Evolutionary conservation across 768 basidiomycete genomes (phyloP), one percentile per base, ranked within the genome.

Genomic region (Naganishia vishniacii): DNA sequence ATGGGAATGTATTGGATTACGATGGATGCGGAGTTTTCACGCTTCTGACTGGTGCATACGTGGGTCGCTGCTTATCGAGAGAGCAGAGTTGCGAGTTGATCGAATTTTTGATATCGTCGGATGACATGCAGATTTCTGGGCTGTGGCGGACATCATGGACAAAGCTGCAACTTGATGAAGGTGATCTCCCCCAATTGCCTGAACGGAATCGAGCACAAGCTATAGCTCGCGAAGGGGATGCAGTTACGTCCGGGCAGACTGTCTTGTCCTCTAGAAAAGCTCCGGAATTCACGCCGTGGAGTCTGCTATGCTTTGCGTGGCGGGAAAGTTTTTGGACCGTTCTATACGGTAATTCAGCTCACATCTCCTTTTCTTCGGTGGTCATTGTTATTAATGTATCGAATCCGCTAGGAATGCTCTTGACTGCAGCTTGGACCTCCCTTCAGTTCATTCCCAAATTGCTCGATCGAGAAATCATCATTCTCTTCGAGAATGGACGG

Each of bases 1-100:
- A 51, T 13, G 49, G 29, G 9, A 51, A 51, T 34, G 49, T 51
- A 12, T 51, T 51, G 49, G 49, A 51, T 34, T 51, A 51, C 20
- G 31, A 51, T 34, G 49, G 49, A 8, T 51, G 49, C 49, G 49
- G 31, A 51, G 31, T 51, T 2, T 25, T 51, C 8, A n/a, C 4
- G 1, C 32, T 51, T 8, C 20, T 32, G 20, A 31, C 32, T 16
- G 49, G 29, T 1, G 31, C 29, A 11, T 51, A 51, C 20, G 49
- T 51, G 18, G 32, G 49, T 51, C 18, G 11, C 3, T 48, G 13
- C 23, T 16, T 6, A 20, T 16, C n/a, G n/a, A n/a, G n/a, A n/a
- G n/a, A n/a, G n/a, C n/a, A n/a, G n/a, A n/a, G n/a, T n/a, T n/a
- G n/a, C n/a, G n/a, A n/a, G n/a, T n/a, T n/a, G n/a, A n/a, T n/a